These are phyloP conservation scores for Ceratocystis cacaofunesta DNA, from an alignment of 2,329 filamentous ascomycete species.

Conservation along the genomic window DNA sequence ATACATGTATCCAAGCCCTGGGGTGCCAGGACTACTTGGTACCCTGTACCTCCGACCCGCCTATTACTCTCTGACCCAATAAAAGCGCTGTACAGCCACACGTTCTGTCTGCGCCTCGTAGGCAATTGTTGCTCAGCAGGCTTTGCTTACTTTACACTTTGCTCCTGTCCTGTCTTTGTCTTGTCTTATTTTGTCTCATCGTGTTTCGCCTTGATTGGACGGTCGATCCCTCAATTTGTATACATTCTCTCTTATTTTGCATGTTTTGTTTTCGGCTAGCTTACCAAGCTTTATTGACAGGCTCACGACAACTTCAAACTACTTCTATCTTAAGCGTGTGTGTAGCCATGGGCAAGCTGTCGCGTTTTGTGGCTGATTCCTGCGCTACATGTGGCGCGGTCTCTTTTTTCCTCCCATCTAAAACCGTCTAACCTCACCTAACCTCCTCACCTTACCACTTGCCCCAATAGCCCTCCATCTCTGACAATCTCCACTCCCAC, in stretches of 20 bases:
- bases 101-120: slow-evolving; percentile 3
- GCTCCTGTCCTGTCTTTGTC: too few relatives aligned
- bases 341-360: neutral
- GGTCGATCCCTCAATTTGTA: too few relatives aligned
- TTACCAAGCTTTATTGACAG: too few relatives aligned
- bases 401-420: neutral
- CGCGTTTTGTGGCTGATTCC: neutral
- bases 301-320: too few relatives aligned
- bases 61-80: neutral
- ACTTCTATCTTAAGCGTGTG: too few relatives aligned
- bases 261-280: too few relatives aligned
- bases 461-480: neutral
- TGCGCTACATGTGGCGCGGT: neutral
- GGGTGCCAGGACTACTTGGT: neutral
- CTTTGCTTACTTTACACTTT: too few relatives aligned
- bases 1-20: neutral
- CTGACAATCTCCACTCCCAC: neutral
- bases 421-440: too few relatives aligned
- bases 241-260: too few relatives aligned
- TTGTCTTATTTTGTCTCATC: too few relatives aligned
- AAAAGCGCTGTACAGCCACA: neutral
- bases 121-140: neutral
- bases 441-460: neutral
- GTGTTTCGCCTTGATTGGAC: too few relatives aligned
- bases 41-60: neutral